phyloP scores from a whole-genome alignment of 768 basidiomycete species.

The Xerocomus spinulosus region DNA sequence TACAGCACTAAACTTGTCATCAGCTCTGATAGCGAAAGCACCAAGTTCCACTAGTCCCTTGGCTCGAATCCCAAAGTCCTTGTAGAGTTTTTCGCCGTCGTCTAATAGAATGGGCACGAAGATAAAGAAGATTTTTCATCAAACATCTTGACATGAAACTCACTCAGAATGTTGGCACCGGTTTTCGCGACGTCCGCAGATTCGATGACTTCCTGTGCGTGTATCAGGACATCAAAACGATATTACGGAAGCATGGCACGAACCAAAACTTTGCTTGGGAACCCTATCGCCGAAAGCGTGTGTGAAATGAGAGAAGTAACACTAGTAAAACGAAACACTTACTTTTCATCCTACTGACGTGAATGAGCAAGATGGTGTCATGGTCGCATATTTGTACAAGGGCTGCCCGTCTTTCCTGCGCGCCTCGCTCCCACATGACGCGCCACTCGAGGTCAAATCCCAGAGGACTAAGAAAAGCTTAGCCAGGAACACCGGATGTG shows the following conservation, averaged over 20 bases:
- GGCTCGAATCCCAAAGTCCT: conserved; percentile 42
- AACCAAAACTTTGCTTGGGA: conserved; percentile 41
- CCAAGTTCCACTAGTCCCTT: conserved; percentile 45
- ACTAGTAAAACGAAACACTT: conserved; percentile 2
- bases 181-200: conserved; percentile 37
- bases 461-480: conserved; percentile 33
- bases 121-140: neutral
- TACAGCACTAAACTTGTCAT: conserved; percentile 30
- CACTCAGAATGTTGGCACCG: conserved; percentile 48
- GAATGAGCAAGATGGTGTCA: conserved; percentile 42
- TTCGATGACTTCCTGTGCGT: conserved; percentile 42
- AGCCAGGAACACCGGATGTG: neutral
- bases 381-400: conserved; percentile 45
- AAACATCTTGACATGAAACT: conserved; percentile 17
- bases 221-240: neutral
- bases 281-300: conserved; percentile 27
- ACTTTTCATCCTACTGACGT: conserved; percentile 48
- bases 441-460: conserved; percentile 54
- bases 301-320: neutral
- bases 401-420: conserved; percentile 36
- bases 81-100: conserved; percentile 45
- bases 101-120: conserved; percentile 25
- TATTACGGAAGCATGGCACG: neutral
- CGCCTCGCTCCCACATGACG: conserved; percentile 30
- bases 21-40: conserved; percentile 37